A percentile compares a stretch with the other conserved stretches of the same genome.
phyloP scores from a whole-genome alignment of 1,284 basidiomycete genomes.

The Pseudozyma tsukubaensis region DNA sequence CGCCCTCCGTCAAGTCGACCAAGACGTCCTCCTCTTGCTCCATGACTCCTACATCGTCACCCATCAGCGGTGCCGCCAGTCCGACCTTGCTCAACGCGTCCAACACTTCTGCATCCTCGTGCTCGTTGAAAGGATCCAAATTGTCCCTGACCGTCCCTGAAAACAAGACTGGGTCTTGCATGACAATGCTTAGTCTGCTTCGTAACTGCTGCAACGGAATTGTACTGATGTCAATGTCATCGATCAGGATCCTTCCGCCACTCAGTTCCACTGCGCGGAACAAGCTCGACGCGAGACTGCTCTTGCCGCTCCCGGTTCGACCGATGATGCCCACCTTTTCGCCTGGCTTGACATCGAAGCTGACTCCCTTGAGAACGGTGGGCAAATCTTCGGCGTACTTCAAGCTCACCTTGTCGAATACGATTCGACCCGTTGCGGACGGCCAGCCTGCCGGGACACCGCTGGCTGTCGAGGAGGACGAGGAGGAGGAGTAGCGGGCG shows the following conservation, averaged over 20 bases:
- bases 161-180: slow-evolving; percentile 81
- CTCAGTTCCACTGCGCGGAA: slow-evolving; percentile 52
- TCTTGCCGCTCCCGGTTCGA: slow-evolving; percentile 73
- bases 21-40: slow-evolving; percentile 37
- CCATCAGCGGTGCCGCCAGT: slow-evolving; percentile 60
- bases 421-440: slow-evolving; percentile 72
- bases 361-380: slow-evolving; percentile 80
- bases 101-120: slow-evolving; percentile 82
- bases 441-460: slow-evolving; percentile 70
- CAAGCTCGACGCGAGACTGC: slow-evolving; percentile 38
- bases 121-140: slow-evolving; percentile 86
- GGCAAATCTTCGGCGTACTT: slow-evolving; percentile 87
- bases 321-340: slow-evolving; percentile 73
- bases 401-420: slow-evolving; percentile 79
- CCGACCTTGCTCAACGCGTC: slow-evolving; percentile 66
- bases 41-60: not conserved
- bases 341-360: slow-evolving; percentile 78
- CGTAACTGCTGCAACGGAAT: slow-evolving; percentile 58
- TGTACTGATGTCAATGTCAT: slow-evolving; percentile 60
- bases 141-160: slow-evolving; percentile 87
- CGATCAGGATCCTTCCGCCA: slow-evolving; percentile 56
- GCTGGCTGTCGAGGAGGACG: not conserved
- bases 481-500: slow-evolving; percentile 6
- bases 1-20: slow-evolving; percentile 68
- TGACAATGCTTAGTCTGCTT: slow-evolving; percentile 70